A percentile compares a stretch with the other conserved stretches of the same genome.
Conservation (phyloP, 176 grass and related monocot species). For the Oryza australiensis region DNA sequence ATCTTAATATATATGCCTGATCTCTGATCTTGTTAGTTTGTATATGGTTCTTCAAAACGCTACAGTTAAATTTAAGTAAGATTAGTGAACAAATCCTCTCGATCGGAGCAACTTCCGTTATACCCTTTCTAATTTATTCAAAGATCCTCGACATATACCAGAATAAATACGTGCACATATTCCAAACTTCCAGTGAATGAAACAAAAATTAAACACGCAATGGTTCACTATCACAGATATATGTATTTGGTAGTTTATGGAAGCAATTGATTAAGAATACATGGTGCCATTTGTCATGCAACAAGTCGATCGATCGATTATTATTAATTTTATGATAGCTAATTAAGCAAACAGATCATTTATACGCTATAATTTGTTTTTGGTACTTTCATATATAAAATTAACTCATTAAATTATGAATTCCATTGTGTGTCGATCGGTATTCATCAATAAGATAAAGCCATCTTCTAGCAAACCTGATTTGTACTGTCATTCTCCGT, state of each 20-base stretch:
- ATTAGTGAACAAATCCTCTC: neutral
- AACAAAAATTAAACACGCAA: neutral
- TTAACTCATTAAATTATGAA: neutral
- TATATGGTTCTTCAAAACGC: no score
- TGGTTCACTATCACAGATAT: neutral
- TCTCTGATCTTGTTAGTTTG: neutral
- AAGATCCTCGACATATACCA: neutral
- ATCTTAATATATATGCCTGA: neutral
- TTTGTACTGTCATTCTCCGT: neutral
- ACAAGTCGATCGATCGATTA: no score
- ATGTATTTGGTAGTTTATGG: neutral
- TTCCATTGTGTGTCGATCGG: neutral
- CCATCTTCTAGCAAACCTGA: neutral
- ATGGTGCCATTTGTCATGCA: conserved; percentile 15
- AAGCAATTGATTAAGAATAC: neutral
- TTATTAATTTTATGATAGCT: no score
- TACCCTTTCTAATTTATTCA: neutral
- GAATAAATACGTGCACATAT: neutral
- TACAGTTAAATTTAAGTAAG: neutral
- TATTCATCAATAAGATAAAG: neutral
- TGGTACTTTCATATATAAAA: neutral
- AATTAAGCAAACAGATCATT: no score
- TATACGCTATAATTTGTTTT: neutral
- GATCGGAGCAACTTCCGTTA: neutral
- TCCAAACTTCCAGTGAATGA: neutral